These are phyloP conservation scores for Podospora pseudocomata DNA, from an alignment of 495 filamentous ascomycete genomes.

Conservation along the genomic window DNA sequence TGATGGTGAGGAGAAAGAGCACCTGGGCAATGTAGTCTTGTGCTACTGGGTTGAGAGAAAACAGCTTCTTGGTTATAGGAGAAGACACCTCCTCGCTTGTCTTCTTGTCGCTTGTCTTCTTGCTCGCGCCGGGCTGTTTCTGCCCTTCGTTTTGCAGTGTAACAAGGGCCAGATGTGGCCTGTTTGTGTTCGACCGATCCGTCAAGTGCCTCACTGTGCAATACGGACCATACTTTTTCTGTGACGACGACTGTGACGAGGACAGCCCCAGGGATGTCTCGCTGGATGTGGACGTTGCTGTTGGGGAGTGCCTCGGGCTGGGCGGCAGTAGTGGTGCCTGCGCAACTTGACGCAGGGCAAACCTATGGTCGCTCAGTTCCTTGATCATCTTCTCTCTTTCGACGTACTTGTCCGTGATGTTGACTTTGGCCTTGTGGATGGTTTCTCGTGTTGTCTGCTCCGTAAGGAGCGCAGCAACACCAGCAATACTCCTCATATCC, in stretches of 20 bases:
- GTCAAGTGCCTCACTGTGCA: not conserved
- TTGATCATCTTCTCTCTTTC: not conserved
- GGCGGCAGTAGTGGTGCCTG: not conserved
- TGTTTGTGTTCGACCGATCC: not conserved
- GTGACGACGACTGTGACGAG: not conserved
- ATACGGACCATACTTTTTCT: not conserved
- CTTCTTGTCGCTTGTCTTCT: too few species aligned
- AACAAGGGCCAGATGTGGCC: not conserved
- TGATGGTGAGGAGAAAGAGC: not conserved
- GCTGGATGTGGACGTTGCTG: not conserved
- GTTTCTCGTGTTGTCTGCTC: not conserved
- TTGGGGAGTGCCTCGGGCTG: not conserved
- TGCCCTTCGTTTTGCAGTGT: not conserved
- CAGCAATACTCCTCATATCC: not conserved
- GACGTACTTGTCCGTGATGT: not conserved
- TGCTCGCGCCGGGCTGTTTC: too few species aligned
- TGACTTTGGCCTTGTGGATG: not conserved
- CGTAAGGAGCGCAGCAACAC: not conserved
- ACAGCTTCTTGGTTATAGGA: not conserved
- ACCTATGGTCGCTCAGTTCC: not conserved
- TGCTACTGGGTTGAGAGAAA: not conserved
- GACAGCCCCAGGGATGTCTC: not conserved
- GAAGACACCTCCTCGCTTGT: not conserved
- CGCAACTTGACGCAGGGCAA: not conserved
- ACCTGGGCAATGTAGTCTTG: not conserved